Conservation (phyloP, 2,329 filamentous ascomycete genomes). For the Botrytis pseudocinerea region DNA sequence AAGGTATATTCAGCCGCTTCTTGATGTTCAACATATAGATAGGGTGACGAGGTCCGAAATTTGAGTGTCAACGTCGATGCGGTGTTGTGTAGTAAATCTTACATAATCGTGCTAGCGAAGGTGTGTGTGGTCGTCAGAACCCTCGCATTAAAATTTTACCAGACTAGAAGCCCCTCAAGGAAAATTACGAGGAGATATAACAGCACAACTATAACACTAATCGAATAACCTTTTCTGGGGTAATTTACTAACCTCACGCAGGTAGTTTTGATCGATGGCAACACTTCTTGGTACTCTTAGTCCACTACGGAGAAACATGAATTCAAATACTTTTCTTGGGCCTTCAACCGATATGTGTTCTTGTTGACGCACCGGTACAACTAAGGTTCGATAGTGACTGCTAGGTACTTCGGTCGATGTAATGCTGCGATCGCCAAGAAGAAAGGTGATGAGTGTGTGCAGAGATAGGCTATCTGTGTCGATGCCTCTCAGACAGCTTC, state of each 20-base stretch:
- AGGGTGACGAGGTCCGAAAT: not conserved
- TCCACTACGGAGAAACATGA: not conserved
- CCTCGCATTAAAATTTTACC: not conserved
- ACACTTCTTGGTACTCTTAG: not conserved
- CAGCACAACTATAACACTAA: not conserved
- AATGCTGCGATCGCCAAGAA: not conserved
- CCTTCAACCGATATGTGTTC: not conserved
- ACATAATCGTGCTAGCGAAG: not conserved
- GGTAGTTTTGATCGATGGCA: not conserved
- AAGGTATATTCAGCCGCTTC: not conserved
- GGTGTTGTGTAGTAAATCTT: not conserved
- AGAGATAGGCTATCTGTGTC: not conserved
- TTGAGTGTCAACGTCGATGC: not conserved
- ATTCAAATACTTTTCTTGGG: not conserved
- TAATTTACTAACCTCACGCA: not conserved
- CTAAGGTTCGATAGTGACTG: not conserved
- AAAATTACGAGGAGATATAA: not conserved
- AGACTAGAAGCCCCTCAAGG: not conserved
- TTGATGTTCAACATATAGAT: not conserved
- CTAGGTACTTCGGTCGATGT: not conserved
- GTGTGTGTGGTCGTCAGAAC: not conserved
- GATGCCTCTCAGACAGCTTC: not conserved
- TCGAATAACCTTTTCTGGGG: constrained; percentile 5
- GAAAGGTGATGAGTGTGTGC: not conserved
- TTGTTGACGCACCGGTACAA: not conserved